Evolutionary conservation across 352 stramenopile species (phyloP), one percentile per base, ranked within the genome.

Genomic region (Plasmopara halstedii): DNA sequence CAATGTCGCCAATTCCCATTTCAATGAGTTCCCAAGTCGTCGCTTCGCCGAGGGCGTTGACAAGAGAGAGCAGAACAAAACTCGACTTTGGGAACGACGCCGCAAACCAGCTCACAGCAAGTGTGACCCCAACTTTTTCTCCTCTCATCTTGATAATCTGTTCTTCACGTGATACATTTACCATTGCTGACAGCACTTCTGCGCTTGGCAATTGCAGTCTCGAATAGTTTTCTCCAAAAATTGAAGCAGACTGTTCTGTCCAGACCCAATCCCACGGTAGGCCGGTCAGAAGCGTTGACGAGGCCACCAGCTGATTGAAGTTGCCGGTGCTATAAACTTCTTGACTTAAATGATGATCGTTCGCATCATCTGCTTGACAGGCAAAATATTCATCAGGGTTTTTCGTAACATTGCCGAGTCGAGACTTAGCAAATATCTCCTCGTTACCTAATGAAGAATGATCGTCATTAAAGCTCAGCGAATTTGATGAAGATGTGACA

Each of bases 11-110:
- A 6, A 70, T 53, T 21, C 68, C 74, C 20, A 85, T 41, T 39
- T 88, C 73, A 35, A 83, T 42, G 6, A 88, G 26, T 19, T 83
- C 70, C 62, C 70, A 83, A 2, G 55, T 47, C 2, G 58, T 75
- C 1, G 68, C 64, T 67, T 91, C 76, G 0, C 76, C 77, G 2
- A 80, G 47, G 18, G 73, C 62, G 45, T 88, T 88, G 31, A 88
- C 62, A 6, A 91, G 56, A 13, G 80, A 88, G 5, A 88, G 67
- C 10, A 87, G 50, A 41, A 84, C 54, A 6, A 84, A 56, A 17
- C 54, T 77, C 4, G 70, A 76, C 20, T 69, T 62, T 22, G 70
- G 58, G 11, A 64, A 73, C 46, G 77, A 74, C 35, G 67, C 64
- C 22, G 52, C 46, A 76, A 76, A 91, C 29, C 54, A 70, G 19